phyloP scores from a whole-genome alignment of 2,329 filamentous ascomycete genomes.

The Paecilomyces sp. region DNA sequence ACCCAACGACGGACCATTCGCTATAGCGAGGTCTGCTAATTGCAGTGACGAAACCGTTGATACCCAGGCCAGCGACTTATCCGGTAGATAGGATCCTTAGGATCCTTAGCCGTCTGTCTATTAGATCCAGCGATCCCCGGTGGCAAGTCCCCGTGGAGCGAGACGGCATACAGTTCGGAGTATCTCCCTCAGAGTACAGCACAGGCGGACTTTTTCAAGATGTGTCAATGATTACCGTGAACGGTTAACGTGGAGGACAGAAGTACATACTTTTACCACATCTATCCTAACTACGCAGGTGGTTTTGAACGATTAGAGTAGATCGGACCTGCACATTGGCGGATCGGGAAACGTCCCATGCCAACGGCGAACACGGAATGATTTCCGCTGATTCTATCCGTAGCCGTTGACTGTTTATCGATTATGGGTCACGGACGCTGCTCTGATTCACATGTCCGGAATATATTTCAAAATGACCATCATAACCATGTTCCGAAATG shows the following conservation, averaged over 20 bases:
- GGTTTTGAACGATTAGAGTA: not conserved
- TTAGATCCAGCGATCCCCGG: not conserved
- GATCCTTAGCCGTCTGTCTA: not conserved
- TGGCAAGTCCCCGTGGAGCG: not conserved
- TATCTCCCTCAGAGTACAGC: not conserved
- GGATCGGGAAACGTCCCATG: not conserved
- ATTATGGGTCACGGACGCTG: not conserved
- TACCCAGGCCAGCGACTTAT: not conserved
- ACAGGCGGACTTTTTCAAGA: no score
- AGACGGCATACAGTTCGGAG: not conserved
- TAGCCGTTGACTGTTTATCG: not conserved
- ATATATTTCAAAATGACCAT: not conserved
- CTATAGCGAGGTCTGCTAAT: not conserved
- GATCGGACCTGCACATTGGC: not conserved
- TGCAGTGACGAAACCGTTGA: not conserved
- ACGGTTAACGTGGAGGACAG: not conserved
- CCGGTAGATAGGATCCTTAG: not conserved
- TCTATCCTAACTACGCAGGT: not conserved
- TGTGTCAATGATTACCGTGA: no score
- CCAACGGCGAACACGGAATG: not conserved
- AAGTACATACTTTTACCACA: not conserved
- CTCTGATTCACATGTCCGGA: not conserved
- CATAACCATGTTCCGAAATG: not conserved
- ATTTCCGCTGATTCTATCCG: not conserved
- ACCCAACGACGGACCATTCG: conserved; percentile 2